phyloP scores from a whole-genome alignment of 2,329 filamentous ascomycete genomes.

The Purpureocillium takamizusanense region DNA sequence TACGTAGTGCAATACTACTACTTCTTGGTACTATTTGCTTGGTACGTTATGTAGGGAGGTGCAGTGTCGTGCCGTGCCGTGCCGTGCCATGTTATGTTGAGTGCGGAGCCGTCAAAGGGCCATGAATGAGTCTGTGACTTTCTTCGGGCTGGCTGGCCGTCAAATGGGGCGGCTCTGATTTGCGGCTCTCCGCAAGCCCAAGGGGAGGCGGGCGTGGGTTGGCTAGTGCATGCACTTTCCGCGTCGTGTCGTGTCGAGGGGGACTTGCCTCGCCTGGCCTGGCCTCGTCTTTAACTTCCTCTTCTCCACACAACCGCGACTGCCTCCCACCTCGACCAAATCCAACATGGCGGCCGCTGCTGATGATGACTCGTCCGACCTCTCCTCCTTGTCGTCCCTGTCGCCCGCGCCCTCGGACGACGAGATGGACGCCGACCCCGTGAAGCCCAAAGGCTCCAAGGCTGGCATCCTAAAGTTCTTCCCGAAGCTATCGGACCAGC shows the following conservation, averaged over 20 bases:
- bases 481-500: constrained; percentile 42
- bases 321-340: constrained; percentile 11
- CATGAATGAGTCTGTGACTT: too few relatives aligned
- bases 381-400: constrained; percentile 47
- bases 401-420: constrained; percentile 35
- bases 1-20: too few relatives aligned
- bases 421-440: constrained; percentile 37
- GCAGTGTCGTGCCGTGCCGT: too few relatives aligned
- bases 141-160: constrained; percentile 17
- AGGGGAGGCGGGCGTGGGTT: too few relatives aligned
- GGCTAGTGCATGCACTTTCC: constrained; percentile 18
- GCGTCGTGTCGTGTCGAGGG: too few relatives aligned
- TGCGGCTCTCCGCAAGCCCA: too few relatives aligned
- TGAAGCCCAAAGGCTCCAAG: constrained; percentile 37
- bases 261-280: too few relatives aligned
- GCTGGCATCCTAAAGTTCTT: constrained; percentile 61
- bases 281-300: constrained; percentile 18
- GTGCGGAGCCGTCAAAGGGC: too few relatives aligned
- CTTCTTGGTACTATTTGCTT: too few relatives aligned
- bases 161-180: constrained; percentile 19
- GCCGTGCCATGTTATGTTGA: too few relatives aligned
- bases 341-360: constrained; percentile 48
- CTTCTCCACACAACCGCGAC: constrained; percentile 17
- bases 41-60: too few relatives aligned
- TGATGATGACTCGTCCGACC: constrained; percentile 54